Base-by-base conservation (phyloP, 345 rosid species). In the Ceriops decandra region DNA sequence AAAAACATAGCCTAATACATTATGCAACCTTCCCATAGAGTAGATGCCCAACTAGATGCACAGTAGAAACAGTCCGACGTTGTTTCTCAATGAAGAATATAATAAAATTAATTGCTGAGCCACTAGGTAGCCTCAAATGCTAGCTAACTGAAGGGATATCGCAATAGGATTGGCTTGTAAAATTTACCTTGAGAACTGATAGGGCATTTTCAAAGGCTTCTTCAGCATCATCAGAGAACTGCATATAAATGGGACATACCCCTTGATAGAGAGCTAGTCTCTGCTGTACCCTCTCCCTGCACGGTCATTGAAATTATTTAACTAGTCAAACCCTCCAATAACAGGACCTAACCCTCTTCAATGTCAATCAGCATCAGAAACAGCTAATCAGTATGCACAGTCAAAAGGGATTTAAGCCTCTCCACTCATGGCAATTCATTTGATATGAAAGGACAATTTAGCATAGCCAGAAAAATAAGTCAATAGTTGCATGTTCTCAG, bases 251-350 rank as follows among this genome's bases (percentile, higher is more conserved):
- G 62, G 99, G 92, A 60, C 97, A 95, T 57, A 90, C 96, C 71
- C 99, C 99, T 83, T 91, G 97, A 78, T 95, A 95, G 65, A 90
- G 79, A 61, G 99, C 96, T 74, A 95, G 71, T 69, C 98, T 84
- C 79, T 91, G 98, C 32, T 87, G 91, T 78, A 90, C 85, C 81
- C 78, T 86, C 83, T 90, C 88, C 81, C 98, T 95, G 80, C 79
- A 85, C 10, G 61, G 46, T 64, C 68, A 75, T 64, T 51, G 46
- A 82, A 58, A 17, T 62, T 26, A 63, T 71, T 32, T 61, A 35
- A 52, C 31, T 33, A 57, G 69, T 38, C 67, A 61, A 68, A 62
- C 30, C 24, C 11, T 19, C 47, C n/a, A 65, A 52, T 26, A 28
- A 53, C 26, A 20, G 57, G 28, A 54, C 24, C 17, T 9, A 22